Percentiles rank a stretch among this genome's conserved stretches.
These are phyloP conservation scores for Breviolum minutum DNA, from an alignment of 73 alveolate genomes.

Conservation along the genomic window DNA sequence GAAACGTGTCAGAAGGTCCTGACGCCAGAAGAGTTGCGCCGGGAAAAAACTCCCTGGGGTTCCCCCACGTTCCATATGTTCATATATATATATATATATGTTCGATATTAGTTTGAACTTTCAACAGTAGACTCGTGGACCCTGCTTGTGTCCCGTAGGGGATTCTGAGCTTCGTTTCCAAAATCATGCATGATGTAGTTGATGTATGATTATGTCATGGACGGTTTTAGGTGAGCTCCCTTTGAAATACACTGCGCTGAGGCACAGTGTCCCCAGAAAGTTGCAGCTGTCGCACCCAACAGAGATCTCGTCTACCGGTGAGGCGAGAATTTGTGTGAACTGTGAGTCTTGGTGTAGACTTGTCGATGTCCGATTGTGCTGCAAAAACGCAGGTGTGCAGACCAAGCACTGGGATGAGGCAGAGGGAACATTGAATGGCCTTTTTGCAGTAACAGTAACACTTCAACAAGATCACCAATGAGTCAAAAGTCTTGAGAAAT, in stretches of 20 bases:
- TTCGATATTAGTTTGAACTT: background rate
- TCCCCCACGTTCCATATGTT: background rate
- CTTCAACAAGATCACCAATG: background rate
- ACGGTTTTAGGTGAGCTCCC: too few relatives aligned
- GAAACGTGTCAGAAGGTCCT: background rate
- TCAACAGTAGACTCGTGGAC: too few relatives aligned
- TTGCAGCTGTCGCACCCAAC: constrained; percentile 60
- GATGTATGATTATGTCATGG: background rate
- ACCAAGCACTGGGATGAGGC: constrained; percentile 60
- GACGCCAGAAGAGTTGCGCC: too few relatives aligned
- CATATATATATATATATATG: background rate
- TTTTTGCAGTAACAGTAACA: background rate
- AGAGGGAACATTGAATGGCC: background rate
- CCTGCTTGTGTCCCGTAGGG: too few relatives aligned
- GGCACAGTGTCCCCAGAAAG: constrained; percentile 60
- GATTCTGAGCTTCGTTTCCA: too few relatives aligned
- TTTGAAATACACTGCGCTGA: background rate
- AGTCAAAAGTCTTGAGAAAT: too few relatives aligned
- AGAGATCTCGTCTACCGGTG: constrained; percentile 41
- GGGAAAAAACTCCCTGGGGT: too few relatives aligned
- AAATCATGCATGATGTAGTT: too few relatives aligned
- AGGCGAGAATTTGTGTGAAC: background rate
- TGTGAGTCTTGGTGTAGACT: background rate
- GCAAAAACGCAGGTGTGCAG: background rate
- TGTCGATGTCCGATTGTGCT: background rate